These are phyloP conservation scores for Noccaea caerulescens DNA, from an alignment of 345 rosid species.

Conservation along the genomic window DNA sequence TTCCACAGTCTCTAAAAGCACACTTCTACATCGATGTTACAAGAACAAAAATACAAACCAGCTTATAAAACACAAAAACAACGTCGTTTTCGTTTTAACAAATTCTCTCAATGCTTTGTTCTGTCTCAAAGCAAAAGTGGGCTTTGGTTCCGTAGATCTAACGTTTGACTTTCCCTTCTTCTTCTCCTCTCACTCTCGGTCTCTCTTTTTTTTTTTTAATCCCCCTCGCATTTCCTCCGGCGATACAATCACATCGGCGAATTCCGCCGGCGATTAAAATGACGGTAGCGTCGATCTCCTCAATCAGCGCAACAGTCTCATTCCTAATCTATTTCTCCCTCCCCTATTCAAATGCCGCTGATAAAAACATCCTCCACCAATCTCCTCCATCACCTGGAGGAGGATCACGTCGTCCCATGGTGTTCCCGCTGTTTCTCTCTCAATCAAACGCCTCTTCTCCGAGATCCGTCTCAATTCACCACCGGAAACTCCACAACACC, in stretches of 20 bases:
- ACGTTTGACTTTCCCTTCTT: slow-evolving; percentile 3
- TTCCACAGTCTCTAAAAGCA: too few relatives aligned
- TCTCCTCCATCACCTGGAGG: slow-evolving; percentile 26
- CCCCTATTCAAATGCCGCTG: slow-evolving; percentile 35
- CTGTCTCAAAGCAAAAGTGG: slow-evolving; percentile 32
- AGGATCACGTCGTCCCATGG: slow-evolving; percentile 57
- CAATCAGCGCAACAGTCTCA: slow-evolving; percentile 27
- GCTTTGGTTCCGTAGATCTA: slow-evolving; percentile 35
- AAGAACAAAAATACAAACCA: not conserved
- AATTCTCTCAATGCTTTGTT: slow-evolving; percentile 1
- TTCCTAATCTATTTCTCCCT: slow-evolving; percentile 33
- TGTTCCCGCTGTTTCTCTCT: slow-evolving; percentile 75
- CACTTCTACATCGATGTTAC: too few relatives aligned
- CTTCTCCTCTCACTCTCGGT: not conserved
- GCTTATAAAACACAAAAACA: not conserved
- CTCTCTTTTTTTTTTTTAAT: not conserved
- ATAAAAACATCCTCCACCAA: slow-evolving; percentile 40
- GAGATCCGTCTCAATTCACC: slow-evolving; percentile 41
- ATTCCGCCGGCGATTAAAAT: slow-evolving; percentile 8
- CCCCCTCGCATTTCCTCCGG: slow-evolving; percentile 20
- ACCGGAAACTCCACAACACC: slow-evolving; percentile 65
- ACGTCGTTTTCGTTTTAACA: slow-evolving; percentile 18
- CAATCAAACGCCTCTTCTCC: slow-evolving; percentile 45
- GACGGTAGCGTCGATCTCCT: slow-evolving; percentile 38
- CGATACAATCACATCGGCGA: slow-evolving; percentile 1